Conservation (phyloP, 2,329 filamentous ascomycete species). For the Aspergillus brunneoviolaceus region DNA sequence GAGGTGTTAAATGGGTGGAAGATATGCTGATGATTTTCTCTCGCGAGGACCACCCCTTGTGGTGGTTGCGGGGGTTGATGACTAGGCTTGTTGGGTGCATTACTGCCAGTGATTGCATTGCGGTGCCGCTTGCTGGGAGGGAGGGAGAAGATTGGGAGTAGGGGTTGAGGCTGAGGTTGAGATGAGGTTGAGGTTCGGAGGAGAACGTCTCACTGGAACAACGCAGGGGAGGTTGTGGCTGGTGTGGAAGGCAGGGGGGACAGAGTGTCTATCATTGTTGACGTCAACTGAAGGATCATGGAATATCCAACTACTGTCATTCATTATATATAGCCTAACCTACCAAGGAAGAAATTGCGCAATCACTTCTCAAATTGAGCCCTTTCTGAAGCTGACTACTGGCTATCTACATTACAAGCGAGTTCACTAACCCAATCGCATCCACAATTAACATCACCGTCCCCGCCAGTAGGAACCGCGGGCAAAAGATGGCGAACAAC, state of each 20-base stretch:
- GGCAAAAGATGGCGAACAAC: slow-evolving; percentile 91
- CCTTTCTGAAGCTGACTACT: too few species aligned
- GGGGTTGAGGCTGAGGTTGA: not conserved
- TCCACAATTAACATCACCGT: not conserved
- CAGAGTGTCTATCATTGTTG: not conserved
- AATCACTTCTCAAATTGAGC: not conserved
- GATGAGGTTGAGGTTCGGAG: not conserved
- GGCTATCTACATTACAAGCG: not conserved
- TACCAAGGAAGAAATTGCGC: not conserved
- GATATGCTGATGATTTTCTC: not conserved
- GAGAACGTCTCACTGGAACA: not conserved
- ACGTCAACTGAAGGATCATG: not conserved
- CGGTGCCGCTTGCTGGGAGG: not conserved
- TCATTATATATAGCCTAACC: not conserved
- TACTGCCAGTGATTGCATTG: not conserved
- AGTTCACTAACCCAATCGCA: not conserved
- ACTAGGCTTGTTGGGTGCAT: slow-evolving; percentile 4
- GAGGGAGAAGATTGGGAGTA: too few species aligned
- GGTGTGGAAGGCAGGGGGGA: too few species aligned
- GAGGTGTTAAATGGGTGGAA: not conserved
- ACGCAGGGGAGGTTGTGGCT: too few species aligned
- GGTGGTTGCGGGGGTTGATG: too few species aligned
- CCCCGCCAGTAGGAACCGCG: slow-evolving; percentile 74
- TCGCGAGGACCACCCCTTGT: too few species aligned
- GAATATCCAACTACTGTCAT: not conserved